These are phyloP conservation scores for Phaeodactylum tricornutum DNA, from an alignment of 108 stramenopile genomes.

Conservation along the genomic window DNA sequence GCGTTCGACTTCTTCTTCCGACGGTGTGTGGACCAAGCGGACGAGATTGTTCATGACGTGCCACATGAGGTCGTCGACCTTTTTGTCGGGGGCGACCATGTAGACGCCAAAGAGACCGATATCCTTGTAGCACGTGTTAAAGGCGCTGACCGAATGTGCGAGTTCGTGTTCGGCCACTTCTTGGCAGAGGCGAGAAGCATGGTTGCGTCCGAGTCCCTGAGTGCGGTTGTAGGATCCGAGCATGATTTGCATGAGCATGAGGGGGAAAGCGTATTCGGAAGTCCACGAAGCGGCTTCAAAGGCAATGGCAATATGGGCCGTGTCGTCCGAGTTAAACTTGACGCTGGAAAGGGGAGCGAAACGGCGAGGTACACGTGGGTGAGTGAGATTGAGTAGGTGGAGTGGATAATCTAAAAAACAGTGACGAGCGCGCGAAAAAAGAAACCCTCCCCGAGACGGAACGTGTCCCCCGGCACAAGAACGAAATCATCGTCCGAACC, in stretches of 20 bases:
- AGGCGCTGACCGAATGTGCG: conserved; percentile 88
- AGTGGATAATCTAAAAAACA: too few relatives aligned
- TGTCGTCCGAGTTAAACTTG: conserved; percentile 83
- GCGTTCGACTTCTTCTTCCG: conserved; percentile 90
- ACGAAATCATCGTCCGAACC: too few relatives aligned
- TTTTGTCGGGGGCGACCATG: conserved; percentile 86
- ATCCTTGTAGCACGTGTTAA: conserved; percentile 99
- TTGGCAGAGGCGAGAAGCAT: conserved; percentile 82
- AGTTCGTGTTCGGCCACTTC: conserved; percentile 84
- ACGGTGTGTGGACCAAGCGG: conserved; percentile 78
- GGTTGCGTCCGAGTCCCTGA: conserved; percentile 78
- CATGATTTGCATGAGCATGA: conserved; percentile 97
- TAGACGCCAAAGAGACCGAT: conserved; percentile 99
- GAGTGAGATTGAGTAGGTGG: not conserved
- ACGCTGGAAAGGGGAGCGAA: conserved; percentile 24
- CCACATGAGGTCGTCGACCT: conserved; percentile 80
- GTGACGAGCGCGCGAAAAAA: too few relatives aligned
- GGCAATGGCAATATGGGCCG: conserved; percentile 93
- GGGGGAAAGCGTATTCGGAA: conserved; percentile 93
- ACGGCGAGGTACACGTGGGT: too few relatives aligned
- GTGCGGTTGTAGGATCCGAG: conserved; percentile 94
- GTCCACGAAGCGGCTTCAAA: conserved; percentile 97
- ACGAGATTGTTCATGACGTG: conserved; percentile 84
- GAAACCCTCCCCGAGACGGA: too few relatives aligned
- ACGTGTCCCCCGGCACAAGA: too few relatives aligned